phyloP scores from a whole-genome alignment of 1,139 yeast species.

The Arxiozyma heterogenica region DNA sequence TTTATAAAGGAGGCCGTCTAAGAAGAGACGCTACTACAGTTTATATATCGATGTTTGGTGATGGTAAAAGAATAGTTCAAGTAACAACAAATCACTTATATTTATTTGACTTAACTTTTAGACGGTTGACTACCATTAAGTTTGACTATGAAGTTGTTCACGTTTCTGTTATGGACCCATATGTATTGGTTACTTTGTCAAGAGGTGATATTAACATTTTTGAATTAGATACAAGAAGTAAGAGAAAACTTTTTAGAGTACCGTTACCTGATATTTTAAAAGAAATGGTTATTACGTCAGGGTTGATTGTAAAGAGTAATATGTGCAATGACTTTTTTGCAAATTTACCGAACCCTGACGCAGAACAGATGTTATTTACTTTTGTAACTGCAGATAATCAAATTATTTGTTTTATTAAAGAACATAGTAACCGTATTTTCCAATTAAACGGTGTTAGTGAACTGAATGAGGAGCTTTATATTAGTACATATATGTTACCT shows the following conservation, averaged over 20 bases:
- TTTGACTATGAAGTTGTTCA: conserved; percentile 46
- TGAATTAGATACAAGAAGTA: conserved; percentile 34
- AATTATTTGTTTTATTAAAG: conserved; percentile 52
- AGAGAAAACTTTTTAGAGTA: conserved; percentile 30
- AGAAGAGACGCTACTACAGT: conserved; percentile 57
- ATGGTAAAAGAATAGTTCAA: conserved; percentile 59
- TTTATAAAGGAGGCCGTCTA: conserved; percentile 56
- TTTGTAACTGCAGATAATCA: conserved; percentile 73
- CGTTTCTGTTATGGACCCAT: conserved; percentile 49
- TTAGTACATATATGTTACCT: conserved; percentile 50
- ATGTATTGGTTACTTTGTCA: conserved; percentile 46
- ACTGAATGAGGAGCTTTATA: conserved; percentile 43
- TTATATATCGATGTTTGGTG: conserved; percentile 53
- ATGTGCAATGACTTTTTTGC: conserved; percentile 31
- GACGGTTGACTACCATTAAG: conserved; percentile 33
- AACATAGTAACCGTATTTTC: conserved; percentile 57
- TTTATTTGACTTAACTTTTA: conserved; percentile 57
- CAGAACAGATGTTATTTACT: conserved; percentile 47
- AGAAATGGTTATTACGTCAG: conserved; percentile 60
- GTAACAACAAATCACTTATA: conserved; percentile 60
- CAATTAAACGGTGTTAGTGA: conserved; percentile 55
- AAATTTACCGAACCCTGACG: conserved; percentile 17
- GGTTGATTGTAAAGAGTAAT: conserved; percentile 44
- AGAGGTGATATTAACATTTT: conserved; percentile 50
- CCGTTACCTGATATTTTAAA: conserved; percentile 42